phyloP scores from a whole-genome alignment of 345 rosid genomes.

The Abelmoschus esculentus region DNA sequence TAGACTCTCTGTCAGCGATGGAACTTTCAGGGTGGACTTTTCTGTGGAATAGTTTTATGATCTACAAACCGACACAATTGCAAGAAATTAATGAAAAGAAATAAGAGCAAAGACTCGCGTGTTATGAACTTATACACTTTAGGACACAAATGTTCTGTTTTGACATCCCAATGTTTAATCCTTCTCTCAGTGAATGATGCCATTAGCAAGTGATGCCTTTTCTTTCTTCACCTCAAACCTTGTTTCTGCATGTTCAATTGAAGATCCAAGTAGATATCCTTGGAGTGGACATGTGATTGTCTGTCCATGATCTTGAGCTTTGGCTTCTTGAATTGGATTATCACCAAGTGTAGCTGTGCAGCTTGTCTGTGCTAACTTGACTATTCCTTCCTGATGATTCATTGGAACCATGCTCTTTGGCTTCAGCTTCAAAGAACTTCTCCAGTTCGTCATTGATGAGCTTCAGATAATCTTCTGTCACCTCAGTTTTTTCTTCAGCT shows the following conservation, averaged over 20 bases:
- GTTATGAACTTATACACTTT: neutral
- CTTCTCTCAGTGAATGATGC: neutral
- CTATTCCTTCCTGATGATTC: constrained; percentile 53
- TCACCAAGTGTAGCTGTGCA: constrained; percentile 50
- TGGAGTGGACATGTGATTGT: constrained; percentile 59
- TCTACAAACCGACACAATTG: constrained; percentile 38
- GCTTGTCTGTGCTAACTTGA: constrained; percentile 47
- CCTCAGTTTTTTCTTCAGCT: constrained; percentile 33
- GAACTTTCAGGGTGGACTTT: constrained; percentile 72
- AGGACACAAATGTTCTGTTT: neutral
- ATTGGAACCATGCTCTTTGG: constrained; percentile 42
- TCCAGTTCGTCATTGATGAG: constrained; percentile 53
- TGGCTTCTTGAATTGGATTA: constrained; percentile 36
- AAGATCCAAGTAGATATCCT: constrained; percentile 71
- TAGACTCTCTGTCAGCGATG: constrained; percentile 19
- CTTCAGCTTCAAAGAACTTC: constrained; percentile 72
- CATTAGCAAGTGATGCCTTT: constrained; percentile 46
- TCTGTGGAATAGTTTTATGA: constrained; percentile 51
- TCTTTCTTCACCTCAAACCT: constrained; percentile 42
- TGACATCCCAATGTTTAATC: neutral
- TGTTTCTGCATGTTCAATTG: constrained; percentile 48
- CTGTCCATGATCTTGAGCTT: constrained; percentile 37
- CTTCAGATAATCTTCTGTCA: constrained; percentile 57
- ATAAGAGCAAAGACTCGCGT: neutral
- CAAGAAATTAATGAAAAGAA: too few species aligned